Evolutionary conservation across 495 filamentous ascomycete genomes (phyloP).

Genomic region (Aspergillus bertholletiae): DNA sequence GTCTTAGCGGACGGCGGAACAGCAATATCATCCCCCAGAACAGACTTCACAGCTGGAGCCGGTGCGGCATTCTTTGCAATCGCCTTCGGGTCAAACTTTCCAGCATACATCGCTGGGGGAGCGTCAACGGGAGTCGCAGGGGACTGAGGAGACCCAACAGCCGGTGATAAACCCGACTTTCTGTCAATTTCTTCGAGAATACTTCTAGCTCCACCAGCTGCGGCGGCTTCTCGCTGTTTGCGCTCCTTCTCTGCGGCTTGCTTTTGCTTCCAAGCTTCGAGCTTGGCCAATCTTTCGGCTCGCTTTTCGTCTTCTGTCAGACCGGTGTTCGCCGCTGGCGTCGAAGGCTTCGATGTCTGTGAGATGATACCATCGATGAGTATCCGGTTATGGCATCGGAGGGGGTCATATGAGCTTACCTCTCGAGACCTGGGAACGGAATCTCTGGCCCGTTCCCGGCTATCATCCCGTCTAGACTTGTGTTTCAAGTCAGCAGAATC

Average conservation of each 20-base stretch:
- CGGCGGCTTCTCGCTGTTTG: conserved; percentile 66
- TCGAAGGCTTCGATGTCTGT: conserved; percentile 39
- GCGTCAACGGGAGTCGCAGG: conserved; percentile 44
- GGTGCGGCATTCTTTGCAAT: conserved; percentile 69
- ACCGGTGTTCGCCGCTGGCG: conserved; percentile 49
- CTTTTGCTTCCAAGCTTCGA: conserved; percentile 91
- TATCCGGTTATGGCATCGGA: neutral
- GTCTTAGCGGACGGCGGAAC: conserved; percentile 54
- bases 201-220: conserved; percentile 57
- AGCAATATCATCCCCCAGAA: conserved; percentile 61
- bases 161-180: conserved; percentile 55
- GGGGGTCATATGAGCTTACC: conserved; percentile 36
- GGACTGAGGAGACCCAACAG: conserved; percentile 53
- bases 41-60: conserved; percentile 36
- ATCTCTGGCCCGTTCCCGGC: conserved; percentile 50
- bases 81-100: conserved; percentile 87
- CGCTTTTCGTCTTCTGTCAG: conserved; percentile 80
- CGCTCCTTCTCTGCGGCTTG: conserved; percentile 73
- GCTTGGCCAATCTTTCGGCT: conserved; percentile 74
- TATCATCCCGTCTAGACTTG: conserved; percentile 66
- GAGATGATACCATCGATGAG: conserved; percentile 3
- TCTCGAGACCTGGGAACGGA: conserved; percentile 47
- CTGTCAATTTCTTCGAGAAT: conserved; percentile 75
- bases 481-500: conserved; percentile 72
- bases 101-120: conserved; percentile 57